Evolutionary conservation across 345 rosid genomes (phyloP), one percentile per base, ranked within the genome.

Genomic region (Eucalyptus tenuipes): DNA sequence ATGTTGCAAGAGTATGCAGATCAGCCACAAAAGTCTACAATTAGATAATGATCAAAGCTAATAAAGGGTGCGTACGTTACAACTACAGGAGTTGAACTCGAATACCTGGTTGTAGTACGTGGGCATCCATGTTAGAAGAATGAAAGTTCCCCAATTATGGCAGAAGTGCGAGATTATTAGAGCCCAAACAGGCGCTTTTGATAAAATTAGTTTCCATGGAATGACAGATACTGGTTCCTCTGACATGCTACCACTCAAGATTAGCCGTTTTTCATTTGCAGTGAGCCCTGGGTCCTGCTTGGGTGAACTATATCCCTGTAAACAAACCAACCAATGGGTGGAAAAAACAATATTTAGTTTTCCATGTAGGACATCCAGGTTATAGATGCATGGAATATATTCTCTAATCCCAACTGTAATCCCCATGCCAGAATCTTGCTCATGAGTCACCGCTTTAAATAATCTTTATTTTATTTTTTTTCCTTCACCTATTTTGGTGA

Each of bases 131-230:
- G 99, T 97, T 89, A 96, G 90, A 87, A 97, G 95, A 91, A 97
- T 96, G 91, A 97, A 97, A 15, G 99, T 96, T 90, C 99, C 99
- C 99, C 99, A 97, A 85, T 97, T 97, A 90, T 97, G 99, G 92
- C 99, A 97, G 92, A 97, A 97, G 92, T 97, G 99, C 18, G 98
- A 97, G 90, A 96, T 90, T 86, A 96, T 97, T 85, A 96, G 97
- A 89, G 99, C 99, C 99, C 99, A 97, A 85, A 97, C 99, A 82
- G 99, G 96, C 45, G 99, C 93, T 91, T 97, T 97, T 37, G 99
- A 97, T 87, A 97, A 89, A 88, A 97, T 96, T 87, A 96, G 91
- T 93, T 93, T 96, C 99, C 99, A 97, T 59, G 99, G 99, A 92
- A 97, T 97, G 89, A 93, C 95, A 85, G 98, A 64, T 59, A 96